phyloP scores from a whole-genome alignment of 2,329 filamentous ascomycete genomes.

The Chalara sp. region DNA sequence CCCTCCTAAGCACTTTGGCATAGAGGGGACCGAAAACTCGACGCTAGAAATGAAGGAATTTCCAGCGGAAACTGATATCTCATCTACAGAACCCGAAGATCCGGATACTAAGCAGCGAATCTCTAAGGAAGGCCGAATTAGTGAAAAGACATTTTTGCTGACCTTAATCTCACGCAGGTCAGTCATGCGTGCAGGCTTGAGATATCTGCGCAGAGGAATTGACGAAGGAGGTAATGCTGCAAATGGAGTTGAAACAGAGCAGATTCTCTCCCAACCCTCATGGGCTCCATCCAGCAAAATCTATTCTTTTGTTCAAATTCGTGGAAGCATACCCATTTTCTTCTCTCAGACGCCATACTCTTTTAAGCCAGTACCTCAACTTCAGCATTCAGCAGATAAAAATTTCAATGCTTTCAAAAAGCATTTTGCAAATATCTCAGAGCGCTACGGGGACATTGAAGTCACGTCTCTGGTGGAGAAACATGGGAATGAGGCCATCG shows the following conservation, averaged over 20 bases:
- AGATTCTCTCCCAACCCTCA: constrained; percentile 69
- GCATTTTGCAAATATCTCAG: constrained; percentile 67
- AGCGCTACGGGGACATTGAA: constrained; percentile 70
- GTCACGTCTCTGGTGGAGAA: constrained; percentile 84
- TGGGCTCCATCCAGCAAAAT: constrained; percentile 58
- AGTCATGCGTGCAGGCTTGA: constrained; percentile 75
- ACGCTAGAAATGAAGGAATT: constrained; percentile 27
- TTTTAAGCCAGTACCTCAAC: constrained; percentile 76
- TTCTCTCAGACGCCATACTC: constrained; percentile 94
- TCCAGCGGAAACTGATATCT: constrained; percentile 25
- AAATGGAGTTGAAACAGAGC: constrained; percentile 91
- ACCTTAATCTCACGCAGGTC: constrained; percentile 89
- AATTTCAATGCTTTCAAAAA: constrained; percentile 73
- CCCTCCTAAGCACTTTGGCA: constrained; percentile 40
- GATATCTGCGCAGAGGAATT: constrained; percentile 84
- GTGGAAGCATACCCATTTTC: constrained; percentile 89
- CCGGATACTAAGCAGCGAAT: constrained; percentile 6
- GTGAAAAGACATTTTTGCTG: constrained; percentile 43
- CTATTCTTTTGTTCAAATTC: constrained; percentile 79
- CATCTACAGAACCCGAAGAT: constrained; percentile 19
- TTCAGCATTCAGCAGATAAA: constrained; percentile 72
- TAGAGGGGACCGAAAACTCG: constrained; percentile 38
- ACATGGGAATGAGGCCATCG: constrained; percentile 70
- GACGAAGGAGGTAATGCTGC: constrained; percentile 85
- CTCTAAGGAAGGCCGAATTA: constrained; percentile 7